A percentile compares a stretch with the other conserved stretches of the same genome.
Conservation (phyloP, 2,329 filamentous ascomycete genomes). For the Aureobasidium sp. region DNA sequence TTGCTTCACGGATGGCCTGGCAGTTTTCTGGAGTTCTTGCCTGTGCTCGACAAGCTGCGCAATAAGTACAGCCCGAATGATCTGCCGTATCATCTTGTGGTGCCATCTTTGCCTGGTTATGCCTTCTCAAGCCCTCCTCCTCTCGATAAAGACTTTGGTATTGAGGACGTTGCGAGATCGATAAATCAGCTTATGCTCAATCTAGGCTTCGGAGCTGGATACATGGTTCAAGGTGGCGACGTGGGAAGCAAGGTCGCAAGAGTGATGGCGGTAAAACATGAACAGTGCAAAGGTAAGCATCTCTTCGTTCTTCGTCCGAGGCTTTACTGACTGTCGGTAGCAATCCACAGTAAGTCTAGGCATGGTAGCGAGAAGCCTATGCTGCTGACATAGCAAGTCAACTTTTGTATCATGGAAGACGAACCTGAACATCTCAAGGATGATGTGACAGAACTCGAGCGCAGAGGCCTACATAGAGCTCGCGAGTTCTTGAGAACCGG, state of each 20-base stretch:
- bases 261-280: slow-evolving; percentile 35
- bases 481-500: slow-evolving; percentile 32
- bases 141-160: slow-evolving; percentile 38
- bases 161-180: slow-evolving; percentile 36
- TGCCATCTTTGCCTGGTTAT: slow-evolving; percentile 51
- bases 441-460: slow-evolving; percentile 32
- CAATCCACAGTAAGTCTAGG: neutral
- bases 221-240: slow-evolving; percentile 53
- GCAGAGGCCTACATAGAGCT: slow-evolving; percentile 29
- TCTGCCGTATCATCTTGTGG: slow-evolving; percentile 52
- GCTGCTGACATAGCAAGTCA: neutral
- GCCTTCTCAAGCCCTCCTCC: slow-evolving; percentile 45
- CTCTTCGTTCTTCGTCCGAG: neutral
- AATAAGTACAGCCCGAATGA: slow-evolving; percentile 41
- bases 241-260: slow-evolving; percentile 43
- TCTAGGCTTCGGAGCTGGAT: slow-evolving; percentile 47
- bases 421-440: slow-evolving; percentile 17
- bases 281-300: slow-evolving; percentile 42
- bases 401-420: slow-evolving; percentile 23
- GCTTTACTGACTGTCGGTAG: neutral
- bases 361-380: neutral
- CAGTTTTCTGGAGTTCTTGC: slow-evolving; percentile 50
- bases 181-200: slow-evolving; percentile 47
- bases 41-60: slow-evolving; percentile 41
- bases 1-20: slow-evolving; percentile 52